Conservation (phyloP, 2,329 filamentous ascomycete species). For the Passalora sequoiae region DNA sequence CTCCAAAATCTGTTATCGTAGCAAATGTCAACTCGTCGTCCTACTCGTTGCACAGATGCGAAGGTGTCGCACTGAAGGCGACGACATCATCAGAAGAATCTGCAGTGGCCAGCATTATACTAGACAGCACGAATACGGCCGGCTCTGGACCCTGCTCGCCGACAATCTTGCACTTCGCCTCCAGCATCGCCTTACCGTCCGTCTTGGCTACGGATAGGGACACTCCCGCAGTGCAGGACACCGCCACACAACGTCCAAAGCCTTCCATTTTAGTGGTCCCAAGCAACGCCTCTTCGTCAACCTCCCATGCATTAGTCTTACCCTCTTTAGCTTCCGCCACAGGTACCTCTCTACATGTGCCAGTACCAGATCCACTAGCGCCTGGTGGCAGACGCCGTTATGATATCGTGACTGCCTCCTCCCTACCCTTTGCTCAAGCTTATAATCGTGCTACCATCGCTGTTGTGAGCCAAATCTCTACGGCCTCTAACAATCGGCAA, state of each 20-base stretch:
- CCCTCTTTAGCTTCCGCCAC: constrained; percentile 6
- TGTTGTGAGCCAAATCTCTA: background rate
- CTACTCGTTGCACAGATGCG: no score
- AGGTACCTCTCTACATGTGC: constrained; percentile 4
- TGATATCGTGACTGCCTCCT: constrained; percentile 1
- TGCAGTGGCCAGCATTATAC: no score
- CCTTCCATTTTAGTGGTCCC: background rate
- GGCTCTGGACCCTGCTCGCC: no score
- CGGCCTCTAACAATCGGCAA: background rate
- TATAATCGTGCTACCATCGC: constrained; percentile 1
- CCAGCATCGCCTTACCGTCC: background rate
- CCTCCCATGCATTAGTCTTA: constrained; percentile 5
- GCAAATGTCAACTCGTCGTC: no score
- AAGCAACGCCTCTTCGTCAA: constrained; percentile 1
- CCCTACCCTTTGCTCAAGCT: constrained; percentile 1
- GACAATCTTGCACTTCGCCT: background rate
- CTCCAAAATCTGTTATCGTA: no score
- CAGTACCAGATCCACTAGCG: constrained; percentile 4
- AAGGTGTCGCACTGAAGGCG: no score
- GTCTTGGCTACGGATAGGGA: background rate
- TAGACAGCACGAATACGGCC: no score
- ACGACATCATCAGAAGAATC: no score
- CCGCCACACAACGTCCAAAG: background rate
- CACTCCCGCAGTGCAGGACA: constrained; percentile 2
- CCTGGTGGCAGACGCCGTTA: background rate